Percentiles rank a stretch among this genome's conserved stretches.
These are phyloP conservation scores for Staphylotrichum longicolle DNA, from an alignment of 495 filamentous ascomycete genomes.

Conservation along the genomic window DNA sequence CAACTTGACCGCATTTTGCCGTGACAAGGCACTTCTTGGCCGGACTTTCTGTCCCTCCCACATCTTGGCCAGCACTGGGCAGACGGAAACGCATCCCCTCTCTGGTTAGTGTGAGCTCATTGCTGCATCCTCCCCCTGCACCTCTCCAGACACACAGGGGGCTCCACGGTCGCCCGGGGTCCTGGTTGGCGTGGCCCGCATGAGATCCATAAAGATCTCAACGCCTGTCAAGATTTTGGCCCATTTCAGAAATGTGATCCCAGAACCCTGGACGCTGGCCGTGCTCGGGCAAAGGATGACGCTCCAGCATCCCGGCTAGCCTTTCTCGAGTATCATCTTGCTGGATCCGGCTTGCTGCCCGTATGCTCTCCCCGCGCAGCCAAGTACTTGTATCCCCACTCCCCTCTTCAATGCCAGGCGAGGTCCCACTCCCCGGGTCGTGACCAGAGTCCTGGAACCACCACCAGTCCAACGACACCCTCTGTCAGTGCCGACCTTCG, in stretches of 20 bases:
- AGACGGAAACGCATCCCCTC: conserved; percentile 4
- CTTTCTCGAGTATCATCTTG: conserved; percentile 9
- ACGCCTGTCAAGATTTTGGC: conserved; percentile 1
- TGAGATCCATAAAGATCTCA: conserved; percentile 4
- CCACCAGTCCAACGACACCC: background rate
- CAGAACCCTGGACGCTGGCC: background rate
- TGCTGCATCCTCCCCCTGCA: conserved; percentile 11
- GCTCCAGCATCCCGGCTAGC: conserved; percentile 13
- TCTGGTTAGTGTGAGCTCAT: conserved; percentile 8
- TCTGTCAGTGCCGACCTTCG: background rate
- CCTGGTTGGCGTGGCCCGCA: conserved; percentile 1
- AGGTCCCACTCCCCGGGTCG: conserved; percentile 8
- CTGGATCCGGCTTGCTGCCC: too few relatives aligned
- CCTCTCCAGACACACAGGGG: background rate
- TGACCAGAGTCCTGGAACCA: conserved; percentile 12
- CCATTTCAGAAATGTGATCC: conserved; percentile 8
- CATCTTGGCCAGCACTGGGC: background rate
- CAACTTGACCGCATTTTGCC: background rate
- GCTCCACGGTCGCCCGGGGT: background rate
- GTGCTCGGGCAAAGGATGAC: conserved; percentile 8
- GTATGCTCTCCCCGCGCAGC: too few relatives aligned
- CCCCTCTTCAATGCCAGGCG: conserved; percentile 12
- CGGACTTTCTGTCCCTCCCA: background rate
- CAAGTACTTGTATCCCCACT: conserved; percentile 19
- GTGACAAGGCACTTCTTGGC: background rate